Evolutionary conservation across 108 stramenopile genomes (phyloP), one percentile per base, ranked within the genome.

Genomic region (Poteriospumella lacustris): DNA sequence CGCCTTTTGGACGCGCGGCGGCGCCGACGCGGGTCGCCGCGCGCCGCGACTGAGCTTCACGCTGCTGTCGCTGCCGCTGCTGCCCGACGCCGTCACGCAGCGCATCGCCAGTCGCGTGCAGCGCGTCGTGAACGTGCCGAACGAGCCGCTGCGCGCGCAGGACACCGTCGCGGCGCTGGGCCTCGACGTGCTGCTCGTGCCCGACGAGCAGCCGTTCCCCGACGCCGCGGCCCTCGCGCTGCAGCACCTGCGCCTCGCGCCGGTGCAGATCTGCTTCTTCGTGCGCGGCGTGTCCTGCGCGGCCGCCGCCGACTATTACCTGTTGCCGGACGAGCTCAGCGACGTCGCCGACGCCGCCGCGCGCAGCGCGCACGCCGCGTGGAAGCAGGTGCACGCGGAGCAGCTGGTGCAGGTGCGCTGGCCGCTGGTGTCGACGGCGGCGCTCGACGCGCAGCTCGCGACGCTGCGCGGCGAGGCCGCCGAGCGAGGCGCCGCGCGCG

Each of bases 121-220:
- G 5, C 12, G 42, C 9, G 31, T 73, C 41, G 42, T 73, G 9
- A 73, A 73, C 42, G 3, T 73, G 3, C 70, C 70, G 31, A 24
- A 3, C 9, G 70, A 73, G 26, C 15, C 70, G 5, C 12, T 5
- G 5, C 70, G 36, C 26, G 36, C 70, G 28, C 36, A 5, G 5
- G 5, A 19, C 31, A 56, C 36, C n/a, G 5, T 73, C 3, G 33
- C 26, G 5, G 33, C 9, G 31, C 70, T 73, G 5, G 41, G 36
- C 15, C 41, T 73, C 9, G 70, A 73, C 36, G 41, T 73, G 5
- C 5, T 73, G 3, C 41, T 73, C 12, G 26, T 73, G 9, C 70
- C 70, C 42, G 70, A 73, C 41, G 26, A 34, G 70, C 70, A 73
- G 31, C 70, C 70, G 5, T 73, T 73, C 47, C 70, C 70, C 5